Conservation (phyloP, 2,329 filamentous ascomycete species). For the Sporothrix schenckii region DNA sequence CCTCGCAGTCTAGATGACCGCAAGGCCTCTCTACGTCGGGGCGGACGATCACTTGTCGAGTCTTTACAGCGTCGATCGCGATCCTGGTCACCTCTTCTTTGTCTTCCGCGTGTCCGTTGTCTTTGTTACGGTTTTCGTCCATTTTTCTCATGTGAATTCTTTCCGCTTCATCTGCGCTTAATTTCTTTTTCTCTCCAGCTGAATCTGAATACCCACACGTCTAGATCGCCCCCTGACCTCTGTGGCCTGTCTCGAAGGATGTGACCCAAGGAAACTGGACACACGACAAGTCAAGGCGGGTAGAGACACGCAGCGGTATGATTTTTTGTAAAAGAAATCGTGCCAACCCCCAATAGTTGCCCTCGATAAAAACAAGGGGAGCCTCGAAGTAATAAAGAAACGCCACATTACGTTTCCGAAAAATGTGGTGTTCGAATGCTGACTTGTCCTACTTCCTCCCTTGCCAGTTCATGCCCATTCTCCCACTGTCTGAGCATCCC, state of each 20-base stretch:
- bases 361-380: neutral
- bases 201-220: neutral
- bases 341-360: neutral
- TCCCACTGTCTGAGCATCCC: neutral
- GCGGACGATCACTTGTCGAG: neutral
- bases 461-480: neutral
- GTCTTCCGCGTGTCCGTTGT: neutral
- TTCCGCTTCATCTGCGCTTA: neutral
- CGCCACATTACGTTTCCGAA: slow-evolving; percentile 22
- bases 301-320: neutral
- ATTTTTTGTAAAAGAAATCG: slow-evolving; percentile 3
- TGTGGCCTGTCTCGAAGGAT: neutral
- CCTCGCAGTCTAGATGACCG: neutral
- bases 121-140: neutral
- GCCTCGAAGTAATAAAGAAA: slow-evolving; percentile 8
- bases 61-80: neutral
- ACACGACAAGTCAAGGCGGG: slow-evolving; percentile 3
- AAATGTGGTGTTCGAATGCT: no score
- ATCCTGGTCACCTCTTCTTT: no score
- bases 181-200: slow-evolving; percentile 14
- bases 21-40: neutral
- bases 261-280: neutral
- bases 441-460: no score
- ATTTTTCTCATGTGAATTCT: neutral
- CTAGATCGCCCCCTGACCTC: neutral